Percentiles rank a stretch among this genome's conserved stretches.
phyloP scores from a whole-genome alignment of 2,329 filamentous ascomycete species.

The Mariannaea elegans region DNA sequence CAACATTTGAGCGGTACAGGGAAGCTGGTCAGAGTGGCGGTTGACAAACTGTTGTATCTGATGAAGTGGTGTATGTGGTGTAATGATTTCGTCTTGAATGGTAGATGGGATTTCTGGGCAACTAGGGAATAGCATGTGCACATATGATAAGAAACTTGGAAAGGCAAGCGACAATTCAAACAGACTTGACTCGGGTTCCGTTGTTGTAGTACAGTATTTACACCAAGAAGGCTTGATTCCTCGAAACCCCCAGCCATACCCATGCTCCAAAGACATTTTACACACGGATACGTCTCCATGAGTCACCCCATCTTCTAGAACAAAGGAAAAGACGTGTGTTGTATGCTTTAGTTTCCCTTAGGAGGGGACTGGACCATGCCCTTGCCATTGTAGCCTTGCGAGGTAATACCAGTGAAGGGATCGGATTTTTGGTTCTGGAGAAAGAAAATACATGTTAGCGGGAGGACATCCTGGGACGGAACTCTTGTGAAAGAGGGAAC shows the following conservation, averaged over 20 bases:
- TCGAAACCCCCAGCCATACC: conserved; percentile 42
- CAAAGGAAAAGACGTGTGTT: conserved; percentile 45
- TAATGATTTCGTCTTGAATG: conserved; percentile 15
- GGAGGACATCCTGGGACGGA: neutral
- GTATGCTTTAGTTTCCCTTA: conserved; percentile 54
- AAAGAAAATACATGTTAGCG: conserved; percentile 31
- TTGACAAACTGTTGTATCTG: conserved; percentile 34
- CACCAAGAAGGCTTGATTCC: conserved; percentile 44
- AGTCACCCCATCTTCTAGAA: conserved; percentile 46
- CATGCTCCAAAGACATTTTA: conserved; percentile 45
- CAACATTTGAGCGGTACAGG: conserved; percentile 53
- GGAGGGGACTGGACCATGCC: conserved; percentile 79
- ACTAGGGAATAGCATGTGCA: conserved; percentile 24
- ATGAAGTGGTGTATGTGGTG: conserved; percentile 22
- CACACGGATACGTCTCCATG: conserved; percentile 46
- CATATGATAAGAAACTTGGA: conserved; percentile 17
- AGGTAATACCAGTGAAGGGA: conserved; percentile 84
- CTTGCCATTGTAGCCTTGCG: conserved; percentile 79
- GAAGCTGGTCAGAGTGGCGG: conserved; percentile 60
- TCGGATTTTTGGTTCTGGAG: conserved; percentile 81
- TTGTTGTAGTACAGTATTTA: conserved; percentile 57
- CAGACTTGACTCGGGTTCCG: conserved; percentile 47
- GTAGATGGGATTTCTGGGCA: conserved; percentile 23
- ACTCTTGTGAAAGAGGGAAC: neutral
- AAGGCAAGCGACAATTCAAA: conserved; percentile 38